A percentile compares a stretch with the other conserved stretches of the same genome.
Evolutionary conservation across 2,329 filamentous ascomycete genomes (phyloP).

Genomic region (Teratosphaeria epicoccoides): DNA sequence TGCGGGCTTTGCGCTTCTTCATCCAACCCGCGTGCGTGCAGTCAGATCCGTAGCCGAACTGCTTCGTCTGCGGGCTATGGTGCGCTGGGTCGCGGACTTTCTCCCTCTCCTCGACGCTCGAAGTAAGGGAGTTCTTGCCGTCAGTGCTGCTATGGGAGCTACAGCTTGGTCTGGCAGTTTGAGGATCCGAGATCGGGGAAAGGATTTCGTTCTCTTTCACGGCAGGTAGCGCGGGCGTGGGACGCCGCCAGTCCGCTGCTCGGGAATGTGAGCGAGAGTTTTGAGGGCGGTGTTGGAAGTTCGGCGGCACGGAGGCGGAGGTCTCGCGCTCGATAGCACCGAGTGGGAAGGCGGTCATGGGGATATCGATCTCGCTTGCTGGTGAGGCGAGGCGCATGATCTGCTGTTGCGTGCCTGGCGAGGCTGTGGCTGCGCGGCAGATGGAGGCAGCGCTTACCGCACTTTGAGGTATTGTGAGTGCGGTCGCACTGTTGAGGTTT

Average conservation of each 20-base stretch:
- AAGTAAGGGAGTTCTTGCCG: background rate
- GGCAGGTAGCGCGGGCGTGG: conserved; percentile 60
- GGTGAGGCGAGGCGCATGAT: conserved; percentile 70
- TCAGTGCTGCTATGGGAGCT: conserved; percentile 15
- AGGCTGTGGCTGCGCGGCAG: conserved; percentile 35
- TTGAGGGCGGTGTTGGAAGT: conserved; percentile 65
- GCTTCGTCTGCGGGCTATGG: conserved; percentile 19
- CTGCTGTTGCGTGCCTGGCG: conserved; percentile 34
- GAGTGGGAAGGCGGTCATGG: conserved; percentile 60
- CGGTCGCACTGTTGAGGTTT: conserved; percentile 17
- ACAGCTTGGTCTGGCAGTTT: conserved; percentile 25
- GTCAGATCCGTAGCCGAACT: conserved; percentile 25
- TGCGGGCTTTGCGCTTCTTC: conserved; percentile 85
- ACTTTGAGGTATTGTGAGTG: conserved; percentile 3
- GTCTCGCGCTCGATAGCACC: conserved; percentile 66
- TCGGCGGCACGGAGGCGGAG: conserved; percentile 85
- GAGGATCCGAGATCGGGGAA: conserved; percentile 23
- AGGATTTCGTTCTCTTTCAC: conserved; percentile 47
- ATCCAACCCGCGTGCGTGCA: conserved; percentile 67
- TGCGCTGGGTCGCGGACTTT: conserved; percentile 20
- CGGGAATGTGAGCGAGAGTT: conserved; percentile 25
- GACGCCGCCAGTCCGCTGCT: conserved; percentile 42
- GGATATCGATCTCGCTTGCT: conserved; percentile 82
- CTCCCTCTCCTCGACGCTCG: background rate
- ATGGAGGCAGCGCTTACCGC: conserved; percentile 31